Evolutionary conservation across 2,329 filamentous ascomycete species (phyloP).

Genomic region (Fusarium liriodendri): DNA sequence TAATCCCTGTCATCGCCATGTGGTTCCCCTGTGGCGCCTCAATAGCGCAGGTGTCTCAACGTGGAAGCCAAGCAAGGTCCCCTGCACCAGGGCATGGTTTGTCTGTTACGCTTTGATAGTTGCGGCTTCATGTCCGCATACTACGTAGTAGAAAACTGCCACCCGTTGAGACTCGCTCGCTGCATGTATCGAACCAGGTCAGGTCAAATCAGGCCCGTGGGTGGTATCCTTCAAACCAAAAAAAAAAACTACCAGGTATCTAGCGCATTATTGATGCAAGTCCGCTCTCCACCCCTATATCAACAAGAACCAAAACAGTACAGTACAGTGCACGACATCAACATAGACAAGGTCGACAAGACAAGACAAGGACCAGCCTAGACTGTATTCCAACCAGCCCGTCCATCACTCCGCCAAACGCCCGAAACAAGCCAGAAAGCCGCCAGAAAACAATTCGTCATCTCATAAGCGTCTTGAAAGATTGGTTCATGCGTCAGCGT

Average conservation of each 20-base stretch:
- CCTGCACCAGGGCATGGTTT: background rate
- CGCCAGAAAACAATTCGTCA: slow-evolving; percentile 34
- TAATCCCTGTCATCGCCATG: slow-evolving; percentile 32
- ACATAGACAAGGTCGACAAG: background rate
- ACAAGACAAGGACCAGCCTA: slow-evolving; percentile 22
- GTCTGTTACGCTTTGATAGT: background rate
- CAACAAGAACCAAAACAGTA: slow-evolving; percentile 12
- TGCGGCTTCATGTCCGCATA: background rate
- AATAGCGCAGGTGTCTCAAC: slow-evolving; percentile 15
- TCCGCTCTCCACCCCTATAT: slow-evolving; percentile 18
- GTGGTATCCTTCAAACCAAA: slow-evolving; percentile 36
- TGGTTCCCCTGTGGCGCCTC: slow-evolving; percentile 31
- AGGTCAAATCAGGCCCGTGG: background rate
- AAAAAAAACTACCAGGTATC: slow-evolving; percentile 36
- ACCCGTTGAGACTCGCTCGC: slow-evolving; percentile 1
- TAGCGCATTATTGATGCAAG: slow-evolving; percentile 18
- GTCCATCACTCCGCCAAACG: slow-evolving; percentile 28
- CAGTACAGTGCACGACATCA: background rate
- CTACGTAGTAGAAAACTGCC: background rate
- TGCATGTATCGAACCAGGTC: slow-evolving; percentile 6
- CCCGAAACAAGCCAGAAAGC: slow-evolving; percentile 33
- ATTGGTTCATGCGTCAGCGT: slow-evolving; percentile 26
- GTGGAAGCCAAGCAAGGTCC: background rate
- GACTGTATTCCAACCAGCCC: slow-evolving; percentile 20
- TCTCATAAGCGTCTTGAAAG: slow-evolving; percentile 39